These are phyloP conservation scores for Phytophthora ohioensis DNA, from an alignment of 352 stramenopile species.

Conservation along the genomic window DNA sequence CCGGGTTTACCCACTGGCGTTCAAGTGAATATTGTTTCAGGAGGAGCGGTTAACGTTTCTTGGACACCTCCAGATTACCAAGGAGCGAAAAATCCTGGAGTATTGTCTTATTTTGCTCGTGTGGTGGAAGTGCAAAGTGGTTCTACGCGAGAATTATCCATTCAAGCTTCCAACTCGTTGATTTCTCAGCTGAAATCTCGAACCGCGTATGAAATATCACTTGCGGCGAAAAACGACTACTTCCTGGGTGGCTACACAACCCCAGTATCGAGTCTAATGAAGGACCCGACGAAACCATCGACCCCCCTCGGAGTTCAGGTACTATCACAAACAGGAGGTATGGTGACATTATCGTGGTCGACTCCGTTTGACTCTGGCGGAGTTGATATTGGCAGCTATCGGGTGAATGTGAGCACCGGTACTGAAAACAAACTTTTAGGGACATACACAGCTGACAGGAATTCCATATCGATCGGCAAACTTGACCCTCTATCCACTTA, in stretches of 20 bases:
- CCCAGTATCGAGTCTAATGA: slow-evolving; percentile 30
- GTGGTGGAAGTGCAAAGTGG: slow-evolving; percentile 32
- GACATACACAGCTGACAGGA: slow-evolving; percentile 9
- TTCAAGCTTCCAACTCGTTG: slow-evolving; percentile 22
- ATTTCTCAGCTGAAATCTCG: slow-evolving; percentile 40
- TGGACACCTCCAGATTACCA: slow-evolving; percentile 47
- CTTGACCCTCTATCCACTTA: slow-evolving; percentile 47
- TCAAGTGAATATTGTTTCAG: slow-evolving; percentile 25
- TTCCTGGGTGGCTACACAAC: slow-evolving; percentile 25
- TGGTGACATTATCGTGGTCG: slow-evolving; percentile 53
- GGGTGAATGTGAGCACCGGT: slow-evolving; percentile 28
- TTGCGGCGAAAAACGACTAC: slow-evolving; percentile 43
- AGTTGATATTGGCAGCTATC: slow-evolving; percentile 44
- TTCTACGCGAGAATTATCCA: slow-evolving; percentile 16
- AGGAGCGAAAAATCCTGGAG: slow-evolving; percentile 39
- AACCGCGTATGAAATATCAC: slow-evolving; percentile 39
- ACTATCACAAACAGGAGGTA: slow-evolving; percentile 47
- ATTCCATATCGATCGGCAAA: slow-evolving; percentile 33
- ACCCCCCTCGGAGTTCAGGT: slow-evolving; percentile 31
- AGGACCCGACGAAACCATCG: slow-evolving; percentile 41
- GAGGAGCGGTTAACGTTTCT: slow-evolving; percentile 38
- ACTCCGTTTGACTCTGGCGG: slow-evolving; percentile 55
- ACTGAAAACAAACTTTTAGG: not conserved
- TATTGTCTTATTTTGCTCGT: slow-evolving; percentile 41
- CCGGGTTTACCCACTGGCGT: slow-evolving; percentile 37